Evolutionary conservation across 306 rosid species (phyloP).

Genomic region (Urtica urens): DNA sequence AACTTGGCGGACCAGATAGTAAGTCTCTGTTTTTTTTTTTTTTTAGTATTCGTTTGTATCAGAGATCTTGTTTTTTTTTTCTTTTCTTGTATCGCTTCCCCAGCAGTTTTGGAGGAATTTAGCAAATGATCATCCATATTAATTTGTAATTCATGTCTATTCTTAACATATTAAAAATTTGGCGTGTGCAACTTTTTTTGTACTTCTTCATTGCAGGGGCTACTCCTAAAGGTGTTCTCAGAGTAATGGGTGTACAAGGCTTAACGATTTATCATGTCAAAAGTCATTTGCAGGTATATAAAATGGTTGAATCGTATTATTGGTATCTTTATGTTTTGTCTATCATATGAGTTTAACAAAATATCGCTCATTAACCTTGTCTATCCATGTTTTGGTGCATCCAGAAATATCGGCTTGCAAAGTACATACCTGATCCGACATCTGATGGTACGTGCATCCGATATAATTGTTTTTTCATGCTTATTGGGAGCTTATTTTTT

Average conservation of each 20-base stretch:
- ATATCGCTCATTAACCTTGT: conserved; percentile 6
- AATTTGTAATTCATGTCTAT: background rate
- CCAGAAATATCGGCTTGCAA: conserved; percentile 97
- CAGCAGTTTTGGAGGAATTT: too few relatives aligned
- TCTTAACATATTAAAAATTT: too few relatives aligned
- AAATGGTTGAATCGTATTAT: background rate
- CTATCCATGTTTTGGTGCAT: conserved; percentile 25
- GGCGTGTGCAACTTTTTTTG: too few relatives aligned
- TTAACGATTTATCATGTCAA: conserved; percentile 93
- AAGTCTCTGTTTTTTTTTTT: conserved; percentile 32
- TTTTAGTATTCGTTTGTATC: background rate
- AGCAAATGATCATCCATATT: background rate
- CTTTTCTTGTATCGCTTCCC: too few relatives aligned
- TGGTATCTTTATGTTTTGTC: background rate
- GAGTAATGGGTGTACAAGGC: conserved; percentile 98
- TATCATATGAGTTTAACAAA: conserved; percentile 1
- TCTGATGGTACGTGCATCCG: conserved; percentile 66
- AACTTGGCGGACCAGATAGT: conserved; percentile 99
- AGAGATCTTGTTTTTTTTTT: background rate
- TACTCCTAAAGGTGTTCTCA: conserved; percentile 95
- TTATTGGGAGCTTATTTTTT: background rate
- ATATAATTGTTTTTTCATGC: conserved; percentile 12
- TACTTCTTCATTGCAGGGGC: conserved; percentile 49
- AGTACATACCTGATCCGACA: conserved; percentile 74
- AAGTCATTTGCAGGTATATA: conserved; percentile 86